Percentiles rank a stretch among this genome's conserved stretches.
These are phyloP conservation scores for Anthoceros angustus DNA, from an alignment of 225 moss, liverwort and hornwort genomes.

Conservation along the genomic window DNA sequence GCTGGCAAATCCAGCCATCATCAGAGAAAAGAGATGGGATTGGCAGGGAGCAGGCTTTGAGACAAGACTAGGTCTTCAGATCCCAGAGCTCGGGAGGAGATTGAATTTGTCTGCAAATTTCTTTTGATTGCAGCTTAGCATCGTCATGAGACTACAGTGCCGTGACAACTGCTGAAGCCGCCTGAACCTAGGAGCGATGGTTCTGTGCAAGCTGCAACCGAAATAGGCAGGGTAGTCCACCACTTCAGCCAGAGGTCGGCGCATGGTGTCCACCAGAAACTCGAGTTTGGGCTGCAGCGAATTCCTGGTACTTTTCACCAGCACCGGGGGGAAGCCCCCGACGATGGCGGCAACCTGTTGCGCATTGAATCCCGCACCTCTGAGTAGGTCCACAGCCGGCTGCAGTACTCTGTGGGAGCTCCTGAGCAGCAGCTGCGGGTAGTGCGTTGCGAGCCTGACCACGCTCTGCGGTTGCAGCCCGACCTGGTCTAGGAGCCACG, in stretches of 20 bases:
- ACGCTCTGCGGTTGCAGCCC: neutral
- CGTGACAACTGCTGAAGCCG: constrained; percentile 21
- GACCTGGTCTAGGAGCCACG: neutral
- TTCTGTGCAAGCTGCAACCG: constrained; percentile 33
- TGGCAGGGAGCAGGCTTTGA: no score
- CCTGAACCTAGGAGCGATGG: constrained; percentile 25
- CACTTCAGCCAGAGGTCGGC: constrained; percentile 23
- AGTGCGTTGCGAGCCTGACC: neutral
- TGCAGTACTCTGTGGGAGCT: neutral
- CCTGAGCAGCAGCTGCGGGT: neutral
- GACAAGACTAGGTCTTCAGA: no score
- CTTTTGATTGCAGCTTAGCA: constrained; percentile 32
- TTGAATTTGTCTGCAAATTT: constrained; percentile 18
- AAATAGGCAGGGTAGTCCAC: constrained; percentile 44
- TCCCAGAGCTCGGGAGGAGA: no score
- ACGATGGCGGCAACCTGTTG: constrained; percentile 30
- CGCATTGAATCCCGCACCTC: constrained; percentile 19
- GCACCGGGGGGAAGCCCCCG: constrained; percentile 36
- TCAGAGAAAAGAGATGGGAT: no score
- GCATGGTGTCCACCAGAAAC: constrained; percentile 32
- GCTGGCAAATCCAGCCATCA: no score
- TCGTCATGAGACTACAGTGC: constrained; percentile 23
- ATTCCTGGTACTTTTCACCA: constrained; percentile 33
- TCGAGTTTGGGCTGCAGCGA: constrained; percentile 45
- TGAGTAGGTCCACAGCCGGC: neutral